These are phyloP conservation scores for Pythium apleroticum DNA, from an alignment of 352 stramenopile species.

Conservation along the genomic window DNA sequence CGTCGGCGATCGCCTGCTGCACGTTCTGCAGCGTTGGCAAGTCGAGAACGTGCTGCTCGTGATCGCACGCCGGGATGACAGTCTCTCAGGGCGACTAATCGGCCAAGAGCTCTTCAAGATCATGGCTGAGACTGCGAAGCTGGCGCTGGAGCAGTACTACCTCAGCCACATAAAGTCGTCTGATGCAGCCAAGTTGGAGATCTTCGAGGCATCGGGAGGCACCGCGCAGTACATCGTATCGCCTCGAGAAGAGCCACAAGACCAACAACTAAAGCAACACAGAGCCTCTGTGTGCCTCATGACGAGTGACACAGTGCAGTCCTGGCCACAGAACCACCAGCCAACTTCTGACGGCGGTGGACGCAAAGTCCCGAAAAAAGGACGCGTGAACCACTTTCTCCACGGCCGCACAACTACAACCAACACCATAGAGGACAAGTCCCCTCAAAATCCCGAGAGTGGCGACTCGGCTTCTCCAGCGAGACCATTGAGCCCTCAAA, in stretches of 20 bases:
- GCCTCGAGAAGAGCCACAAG: slow-evolving; percentile 14
- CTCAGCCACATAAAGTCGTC: slow-evolving; percentile 42
- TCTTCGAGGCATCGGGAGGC: slow-evolving; percentile 29
- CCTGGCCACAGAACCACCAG: slow-evolving; percentile 58
- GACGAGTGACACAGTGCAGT: slow-evolving; percentile 53
- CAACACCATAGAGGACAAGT: slow-evolving; percentile 11
- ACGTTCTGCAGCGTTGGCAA: slow-evolving; percentile 82
- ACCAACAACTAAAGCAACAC: slow-evolving; percentile 25
- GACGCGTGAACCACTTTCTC: slow-evolving; percentile 73
- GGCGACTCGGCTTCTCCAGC: not conserved
- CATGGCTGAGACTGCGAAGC: slow-evolving; percentile 64
- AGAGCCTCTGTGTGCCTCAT: slow-evolving; percentile 46
- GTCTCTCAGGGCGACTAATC: slow-evolving; percentile 60
- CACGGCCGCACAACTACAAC: slow-evolving; percentile 19
- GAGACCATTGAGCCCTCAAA: slow-evolving; percentile 2
- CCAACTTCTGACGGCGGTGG: slow-evolving; percentile 54
- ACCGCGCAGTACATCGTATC: slow-evolving; percentile 16
- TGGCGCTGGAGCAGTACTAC: slow-evolving; percentile 75
- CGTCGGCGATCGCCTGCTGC: slow-evolving; percentile 70
- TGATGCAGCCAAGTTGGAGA: slow-evolving; percentile 54
- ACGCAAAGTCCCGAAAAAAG: slow-evolving; percentile 50
- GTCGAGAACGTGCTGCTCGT: slow-evolving; percentile 72
- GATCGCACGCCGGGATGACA: slow-evolving; percentile 63
- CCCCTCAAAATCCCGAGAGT: not conserved
- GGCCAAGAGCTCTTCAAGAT: slow-evolving; percentile 69